A percentile compares a stretch with the other conserved stretches of the same genome.
phyloP scores from a whole-genome alignment of 1,139 yeast genomes.

The Saccharomyces hybrid region DNA sequence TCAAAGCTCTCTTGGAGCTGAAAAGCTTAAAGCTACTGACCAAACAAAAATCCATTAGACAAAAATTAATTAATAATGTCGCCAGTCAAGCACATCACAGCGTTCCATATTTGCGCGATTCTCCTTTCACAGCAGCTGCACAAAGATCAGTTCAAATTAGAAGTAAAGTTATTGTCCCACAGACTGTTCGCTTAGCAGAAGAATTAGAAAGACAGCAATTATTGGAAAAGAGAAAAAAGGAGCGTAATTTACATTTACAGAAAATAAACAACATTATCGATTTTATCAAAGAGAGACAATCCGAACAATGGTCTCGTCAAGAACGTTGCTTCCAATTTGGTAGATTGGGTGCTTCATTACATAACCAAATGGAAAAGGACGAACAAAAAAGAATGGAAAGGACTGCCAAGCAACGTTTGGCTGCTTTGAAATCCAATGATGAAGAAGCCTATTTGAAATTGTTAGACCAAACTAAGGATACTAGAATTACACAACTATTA shows the following conservation, averaged over 20 bases:
- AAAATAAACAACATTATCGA: constrained; percentile 36
- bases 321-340: constrained; percentile 33
- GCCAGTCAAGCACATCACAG: constrained; percentile 58
- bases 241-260: constrained; percentile 32
- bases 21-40: constrained; percentile 73
- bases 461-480: constrained; percentile 93
- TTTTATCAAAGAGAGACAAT: constrained; percentile 34
- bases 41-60: constrained; percentile 80
- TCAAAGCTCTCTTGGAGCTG: constrained; percentile 69
- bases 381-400: constrained; percentile 81
- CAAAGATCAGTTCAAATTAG: constrained; percentile 60
- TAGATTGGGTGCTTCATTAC: constrained; percentile 46
- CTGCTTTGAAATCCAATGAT: constrained; percentile 91
- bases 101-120: constrained; percentile 39
- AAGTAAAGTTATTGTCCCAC: constrained; percentile 59
- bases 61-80: constrained; percentile 56
- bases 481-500: constrained; percentile 90
- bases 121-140: constrained; percentile 50
- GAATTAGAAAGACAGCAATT: constrained; percentile 53
- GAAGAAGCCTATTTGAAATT: constrained; percentile 79
- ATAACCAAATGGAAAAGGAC: constrained; percentile 69
- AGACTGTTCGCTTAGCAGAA: constrained; percentile 55
- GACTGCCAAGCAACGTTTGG: constrained; percentile 94
- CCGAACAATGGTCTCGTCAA: constrained; percentile 17
- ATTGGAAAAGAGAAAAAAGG: constrained; percentile 42